These are phyloP conservation scores for Mortierella sp. DNA, from an alignment of 371 early-diverging fungal genomes.

Conservation along the genomic window DNA sequence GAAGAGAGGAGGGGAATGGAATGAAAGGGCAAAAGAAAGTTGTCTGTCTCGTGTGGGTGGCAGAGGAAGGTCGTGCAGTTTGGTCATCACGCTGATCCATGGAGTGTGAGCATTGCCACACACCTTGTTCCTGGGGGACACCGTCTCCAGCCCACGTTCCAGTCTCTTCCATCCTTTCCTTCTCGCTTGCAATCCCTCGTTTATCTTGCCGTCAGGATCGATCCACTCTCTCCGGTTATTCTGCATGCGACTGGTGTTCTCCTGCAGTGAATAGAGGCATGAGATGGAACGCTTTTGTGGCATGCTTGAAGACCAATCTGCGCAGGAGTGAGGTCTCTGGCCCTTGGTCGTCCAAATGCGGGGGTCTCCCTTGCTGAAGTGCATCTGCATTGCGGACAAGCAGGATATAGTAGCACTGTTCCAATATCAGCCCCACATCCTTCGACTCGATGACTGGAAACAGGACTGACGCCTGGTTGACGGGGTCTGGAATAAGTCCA, in stretches of 20 bases:
- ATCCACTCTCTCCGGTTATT: neutral
- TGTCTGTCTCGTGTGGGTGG: neutral
- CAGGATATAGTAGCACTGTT: constrained; percentile 47
- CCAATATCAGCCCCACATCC: constrained; percentile 41
- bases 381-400: constrained; percentile 35
- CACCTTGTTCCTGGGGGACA: too few relatives aligned
- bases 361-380: constrained; percentile 7
- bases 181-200: neutral
- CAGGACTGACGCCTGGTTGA: constrained; percentile 33
- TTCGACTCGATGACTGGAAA: constrained; percentile 41
- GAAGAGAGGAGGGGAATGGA: neutral
- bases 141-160: too few relatives aligned
- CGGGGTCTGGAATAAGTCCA: constrained; percentile 41
- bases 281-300: constrained; percentile 35
- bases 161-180: too few relatives aligned
- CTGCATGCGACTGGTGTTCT: neutral
- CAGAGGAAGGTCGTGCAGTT: neutral
- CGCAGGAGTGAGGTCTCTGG: constrained; percentile 30
- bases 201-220: neutral
- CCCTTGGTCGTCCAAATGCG: constrained; percentile 2
- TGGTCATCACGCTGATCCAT: neutral
- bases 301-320: constrained; percentile 48
- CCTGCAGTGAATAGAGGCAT: constrained; percentile 37
- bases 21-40: neutral
- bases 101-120: too few relatives aligned